Evolutionary conservation across 1,284 basidiomycete genomes (phyloP).

Genomic region (Inonotus obliquus): DNA sequence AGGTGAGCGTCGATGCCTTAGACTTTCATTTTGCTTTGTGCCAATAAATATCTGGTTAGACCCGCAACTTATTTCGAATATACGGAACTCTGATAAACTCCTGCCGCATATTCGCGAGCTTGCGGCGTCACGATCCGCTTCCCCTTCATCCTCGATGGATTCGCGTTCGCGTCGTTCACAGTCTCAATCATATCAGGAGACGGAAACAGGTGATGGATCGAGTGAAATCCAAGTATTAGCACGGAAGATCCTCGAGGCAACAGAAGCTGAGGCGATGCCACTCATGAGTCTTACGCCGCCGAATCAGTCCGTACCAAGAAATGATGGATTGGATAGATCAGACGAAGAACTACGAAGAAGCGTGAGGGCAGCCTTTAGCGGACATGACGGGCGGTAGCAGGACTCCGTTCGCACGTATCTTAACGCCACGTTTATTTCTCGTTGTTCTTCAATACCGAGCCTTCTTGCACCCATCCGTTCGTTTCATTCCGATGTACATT

Average conservation of each 20-base stretch:
- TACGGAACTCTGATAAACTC: slow-evolving; percentile 76
- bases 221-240: slow-evolving; percentile 86
- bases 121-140: slow-evolving; percentile 66
- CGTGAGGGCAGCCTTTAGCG: slow-evolving; percentile 68
- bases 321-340: slow-evolving; percentile 49
- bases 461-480: slow-evolving; percentile 1
- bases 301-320: slow-evolving; percentile 49
- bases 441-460: background rate
- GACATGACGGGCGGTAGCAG: slow-evolving; percentile 16
- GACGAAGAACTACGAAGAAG: slow-evolving; percentile 74
- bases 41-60: slow-evolving; percentile 40
- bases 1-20: slow-evolving; percentile 41
- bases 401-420: background rate
- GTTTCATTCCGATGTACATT: slow-evolving; percentile 14
- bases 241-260: slow-evolving; percentile 80
- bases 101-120: slow-evolving; percentile 83
- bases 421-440: background rate
- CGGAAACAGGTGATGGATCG: slow-evolving; percentile 77
- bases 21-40: background rate
- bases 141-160: slow-evolving; percentile 64
- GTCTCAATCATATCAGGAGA: slow-evolving; percentile 70
- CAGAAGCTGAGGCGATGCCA: slow-evolving; percentile 61
- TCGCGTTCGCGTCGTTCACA: slow-evolving; percentile 69
- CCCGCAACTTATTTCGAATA: slow-evolving; percentile 84
- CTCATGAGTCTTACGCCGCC: slow-evolving; percentile 37